Base-by-base conservation (phyloP, 2,329 filamentous ascomycete genomes). In the Monosporascus sp. region DNA sequence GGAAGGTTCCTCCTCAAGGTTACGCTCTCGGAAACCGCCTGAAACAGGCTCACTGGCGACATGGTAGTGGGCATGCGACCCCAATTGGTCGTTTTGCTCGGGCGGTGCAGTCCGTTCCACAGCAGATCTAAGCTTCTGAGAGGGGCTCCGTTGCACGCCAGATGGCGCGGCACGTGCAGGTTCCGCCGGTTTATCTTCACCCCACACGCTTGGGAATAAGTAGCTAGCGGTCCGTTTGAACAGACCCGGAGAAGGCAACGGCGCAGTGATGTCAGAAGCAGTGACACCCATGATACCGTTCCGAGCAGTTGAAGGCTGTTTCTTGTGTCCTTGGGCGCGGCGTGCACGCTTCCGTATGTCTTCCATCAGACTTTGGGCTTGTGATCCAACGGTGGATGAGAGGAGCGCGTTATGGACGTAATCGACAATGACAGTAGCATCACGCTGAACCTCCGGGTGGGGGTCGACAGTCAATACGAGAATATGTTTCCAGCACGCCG, bases 401-500 rank as follows among this genome's bases (percentile, higher is more conserved):
- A 96, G 73, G 14, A 99, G 77, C 0, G 85, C 82, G 49, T 88
- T 81, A 65, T 97, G 86, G 26, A 97, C 81, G 64, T 88, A 90
- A 69, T 99, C 94, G 31, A 96, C 84, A 45, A 97, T 85, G n/a
- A 87, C 79, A 6, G 85, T 86, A 9, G 91, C 93, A 68, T 94
- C 89, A 59, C 87, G 82, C 58, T 95, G 89, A 36, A 97, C 90
- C 66, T 97, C 93, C 1, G 93, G 91, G 66, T 97, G 92, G 41
- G 94, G 93, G 66, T 99, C 94, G 19, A 96, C 90, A 45, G 91
- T 93, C 69, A 97, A 80, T 57, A 96, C 90, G 55, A 97, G 77
- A 44, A 95, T 80, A 64, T 97, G 90, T 69, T 96, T 94, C 94
- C 94, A 99, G 57, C 95, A 88, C 1, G 92, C 89, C 31, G 92